Conservation (phyloP, 2,329 filamentous ascomycete genomes). For the Aspergillus ochraceus region DNA sequence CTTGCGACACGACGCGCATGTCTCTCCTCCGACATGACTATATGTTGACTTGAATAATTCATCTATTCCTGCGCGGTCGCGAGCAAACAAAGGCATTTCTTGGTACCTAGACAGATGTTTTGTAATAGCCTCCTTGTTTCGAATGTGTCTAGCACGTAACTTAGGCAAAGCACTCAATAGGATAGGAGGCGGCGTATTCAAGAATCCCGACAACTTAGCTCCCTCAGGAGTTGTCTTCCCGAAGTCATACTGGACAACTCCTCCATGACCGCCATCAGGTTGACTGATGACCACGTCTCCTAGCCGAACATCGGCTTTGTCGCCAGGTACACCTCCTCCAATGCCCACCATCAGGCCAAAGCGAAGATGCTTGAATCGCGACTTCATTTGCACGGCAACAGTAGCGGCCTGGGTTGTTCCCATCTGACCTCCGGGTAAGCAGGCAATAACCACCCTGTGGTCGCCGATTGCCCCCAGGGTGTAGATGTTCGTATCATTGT, state of each 20-base stretch:
- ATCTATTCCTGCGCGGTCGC: not conserved
- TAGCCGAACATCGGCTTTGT: conserved; percentile 24
- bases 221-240: conserved; percentile 21
- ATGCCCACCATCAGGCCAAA: conserved; percentile 12
- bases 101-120: not conserved
- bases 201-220: conserved; percentile 20
- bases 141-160: not conserved
- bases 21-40: conserved; percentile 1
- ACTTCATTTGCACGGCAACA: conserved; percentile 23
- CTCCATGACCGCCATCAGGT: conserved; percentile 16
- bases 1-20: not conserved
- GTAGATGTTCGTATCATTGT: conserved; percentile 23
- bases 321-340: conserved; percentile 28
- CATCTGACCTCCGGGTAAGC: conserved; percentile 19
- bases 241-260: conserved; percentile 33
- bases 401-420: conserved; percentile 21
- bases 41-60: not conserved
- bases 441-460: conserved; percentile 28
- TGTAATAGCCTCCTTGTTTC: not conserved
- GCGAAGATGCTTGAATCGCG: conserved; percentile 22
- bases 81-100: not conserved
- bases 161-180: conserved; percentile 17
- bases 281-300: conserved; percentile 32
- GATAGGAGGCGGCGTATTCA: conserved; percentile 15
- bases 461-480: conserved; percentile 18